These are phyloP conservation scores for Alternaria infectoria DNA, from an alignment of 2,329 filamentous ascomycete genomes.

Conservation along the genomic window DNA sequence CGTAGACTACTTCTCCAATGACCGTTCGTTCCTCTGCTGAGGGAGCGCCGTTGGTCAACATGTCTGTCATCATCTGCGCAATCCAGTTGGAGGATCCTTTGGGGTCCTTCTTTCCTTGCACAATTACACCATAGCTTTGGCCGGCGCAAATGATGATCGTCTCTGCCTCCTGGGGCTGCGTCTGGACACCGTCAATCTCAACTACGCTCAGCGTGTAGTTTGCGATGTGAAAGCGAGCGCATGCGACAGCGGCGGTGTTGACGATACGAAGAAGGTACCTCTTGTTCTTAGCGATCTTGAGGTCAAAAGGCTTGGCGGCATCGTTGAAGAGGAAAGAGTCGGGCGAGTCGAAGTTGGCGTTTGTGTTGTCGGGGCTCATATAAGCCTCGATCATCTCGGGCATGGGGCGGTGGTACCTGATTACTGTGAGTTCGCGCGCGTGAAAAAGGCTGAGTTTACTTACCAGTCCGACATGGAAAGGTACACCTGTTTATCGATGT, in stretches of 20 bases:
- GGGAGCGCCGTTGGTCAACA: conserved; percentile 54
- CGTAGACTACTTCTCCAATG: conserved; percentile 21
- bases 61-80: conserved; percentile 56
- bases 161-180: conserved; percentile 50
- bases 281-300: conserved; percentile 55
- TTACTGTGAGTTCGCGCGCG: conserved; percentile 23
- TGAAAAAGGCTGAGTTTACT: background rate
- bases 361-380: conserved; percentile 52
- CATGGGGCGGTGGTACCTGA: conserved; percentile 11
- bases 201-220: conserved; percentile 32
- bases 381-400: conserved; percentile 47
- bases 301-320: conserved; percentile 12
- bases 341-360: conserved; percentile 18
- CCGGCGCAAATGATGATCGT: conserved; percentile 43
- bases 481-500: conserved; percentile 24
- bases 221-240: conserved; percentile 53
- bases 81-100: conserved; percentile 65
- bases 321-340: conserved; percentile 15
- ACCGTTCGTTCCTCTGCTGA: conserved; percentile 15
- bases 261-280: conserved; percentile 70
- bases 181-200: conserved; percentile 47
- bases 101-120: conserved; percentile 19
- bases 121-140: conserved; percentile 29
- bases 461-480: conserved; percentile 14
- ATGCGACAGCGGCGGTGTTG: conserved; percentile 57